These are phyloP conservation scores for Jatropha multifida DNA, from an alignment of 441 rosid genomes.

Conservation along the genomic window DNA sequence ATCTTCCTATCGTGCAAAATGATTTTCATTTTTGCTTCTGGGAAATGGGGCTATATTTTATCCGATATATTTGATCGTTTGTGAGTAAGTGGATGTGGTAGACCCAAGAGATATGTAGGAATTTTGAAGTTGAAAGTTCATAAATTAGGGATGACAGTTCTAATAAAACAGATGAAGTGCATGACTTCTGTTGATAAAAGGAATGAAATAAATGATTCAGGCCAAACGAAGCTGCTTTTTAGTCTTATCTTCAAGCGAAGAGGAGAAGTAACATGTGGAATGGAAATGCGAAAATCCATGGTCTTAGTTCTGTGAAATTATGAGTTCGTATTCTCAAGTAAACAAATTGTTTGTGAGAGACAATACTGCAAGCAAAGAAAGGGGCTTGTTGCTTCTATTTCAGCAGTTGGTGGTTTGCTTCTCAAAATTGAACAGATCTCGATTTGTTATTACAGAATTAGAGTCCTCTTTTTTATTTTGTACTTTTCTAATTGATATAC, in stretches of 20 bases:
- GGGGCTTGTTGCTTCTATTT: not conserved
- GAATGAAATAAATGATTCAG: not conserved
- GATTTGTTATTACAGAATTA: too few relatives aligned
- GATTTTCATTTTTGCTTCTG: not conserved
- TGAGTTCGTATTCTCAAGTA: not conserved
- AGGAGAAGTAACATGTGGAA: not conserved
- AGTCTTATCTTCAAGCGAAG: not conserved
- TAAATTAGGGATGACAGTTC: conserved; percentile 21
- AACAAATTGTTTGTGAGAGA: not conserved
- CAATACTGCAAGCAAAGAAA: not conserved
- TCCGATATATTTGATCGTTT: too few relatives aligned
- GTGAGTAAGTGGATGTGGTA: too few relatives aligned
- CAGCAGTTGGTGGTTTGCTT: not conserved
- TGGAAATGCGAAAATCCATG: not conserved
- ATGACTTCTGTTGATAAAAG: conserved; percentile 1
- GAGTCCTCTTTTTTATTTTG: not conserved
- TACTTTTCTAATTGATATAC: conserved; percentile 6
- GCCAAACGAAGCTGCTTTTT: not conserved
- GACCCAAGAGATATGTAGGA: not conserved
- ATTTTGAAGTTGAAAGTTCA: conserved; percentile 13
- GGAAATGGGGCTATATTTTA: not conserved
- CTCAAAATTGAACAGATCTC: too few relatives aligned
- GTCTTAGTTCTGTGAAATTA: not conserved
- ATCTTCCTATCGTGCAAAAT: not conserved
- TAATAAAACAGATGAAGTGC: conserved; percentile 13